phyloP scores from a whole-genome alignment of 148 eudicot genomes.

The Diospyros lotus region DNA sequence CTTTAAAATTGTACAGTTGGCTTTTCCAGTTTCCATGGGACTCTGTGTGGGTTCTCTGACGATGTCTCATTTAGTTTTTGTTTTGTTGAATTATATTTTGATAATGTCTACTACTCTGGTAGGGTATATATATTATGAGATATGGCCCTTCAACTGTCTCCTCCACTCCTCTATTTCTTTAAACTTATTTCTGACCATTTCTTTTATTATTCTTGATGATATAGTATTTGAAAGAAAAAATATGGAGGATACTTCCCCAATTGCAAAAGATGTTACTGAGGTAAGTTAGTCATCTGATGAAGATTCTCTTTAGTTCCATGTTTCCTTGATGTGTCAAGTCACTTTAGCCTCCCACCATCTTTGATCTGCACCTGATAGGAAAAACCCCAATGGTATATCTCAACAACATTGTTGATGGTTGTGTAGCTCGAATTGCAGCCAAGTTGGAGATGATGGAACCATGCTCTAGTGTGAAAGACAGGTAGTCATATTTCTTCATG shows the following conservation, averaged over 20 bases:
- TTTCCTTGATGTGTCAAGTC: not conserved
- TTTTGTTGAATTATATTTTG: not conserved
- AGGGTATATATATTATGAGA: not conserved
- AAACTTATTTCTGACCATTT: not conserved
- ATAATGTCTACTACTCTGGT: too few relatives aligned
- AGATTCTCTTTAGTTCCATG: not conserved
- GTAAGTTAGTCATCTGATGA: constrained; percentile 24
- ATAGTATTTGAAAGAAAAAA: constrained; percentile 4
- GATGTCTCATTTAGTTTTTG: not conserved
- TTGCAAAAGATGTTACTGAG: constrained; percentile 67
- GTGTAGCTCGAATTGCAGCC: constrained; percentile 65
- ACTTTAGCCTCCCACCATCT: not conserved
- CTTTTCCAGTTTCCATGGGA: not conserved
- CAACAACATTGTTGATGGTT: constrained; percentile 60
- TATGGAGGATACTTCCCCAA: constrained; percentile 39
- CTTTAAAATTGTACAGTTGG: not conserved
- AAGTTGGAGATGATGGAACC: constrained; percentile 81
- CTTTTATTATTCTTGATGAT: not conserved
- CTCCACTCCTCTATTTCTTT: not conserved
- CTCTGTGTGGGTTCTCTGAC: not conserved
- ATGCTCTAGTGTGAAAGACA: constrained; percentile 81
- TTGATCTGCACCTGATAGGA: constrained; percentile 50
- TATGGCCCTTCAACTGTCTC: not conserved
- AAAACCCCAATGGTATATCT: constrained; percentile 79
- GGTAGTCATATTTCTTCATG: constrained; percentile 24